These are phyloP conservation scores for Picochlorum costavermella DNA, from an alignment of 139 green algal species.

Conservation along the genomic window DNA sequence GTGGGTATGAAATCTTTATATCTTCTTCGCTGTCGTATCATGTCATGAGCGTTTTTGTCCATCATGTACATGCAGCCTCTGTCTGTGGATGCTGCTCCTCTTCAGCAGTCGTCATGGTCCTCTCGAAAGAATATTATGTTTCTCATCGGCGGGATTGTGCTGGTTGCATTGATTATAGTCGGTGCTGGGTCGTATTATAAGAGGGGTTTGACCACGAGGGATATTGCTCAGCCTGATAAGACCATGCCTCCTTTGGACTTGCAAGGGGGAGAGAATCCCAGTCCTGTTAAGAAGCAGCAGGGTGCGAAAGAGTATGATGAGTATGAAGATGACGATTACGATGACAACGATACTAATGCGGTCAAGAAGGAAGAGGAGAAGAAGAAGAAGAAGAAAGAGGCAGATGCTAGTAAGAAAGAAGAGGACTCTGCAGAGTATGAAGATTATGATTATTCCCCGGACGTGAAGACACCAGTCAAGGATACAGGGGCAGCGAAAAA, in stretches of 20 bases:
- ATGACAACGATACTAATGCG: not conserved
- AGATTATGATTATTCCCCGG: slow-evolving; percentile 1
- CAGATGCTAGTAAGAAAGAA: not conserved
- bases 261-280: not conserved
- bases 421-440: not conserved
- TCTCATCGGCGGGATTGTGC: not conserved
- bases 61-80: slow-evolving; percentile 4
- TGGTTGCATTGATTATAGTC: slow-evolving; percentile 12
- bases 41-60: not conserved
- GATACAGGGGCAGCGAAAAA: not conserved
- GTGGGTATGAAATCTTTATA: not conserved
- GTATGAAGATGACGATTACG: not conserved
- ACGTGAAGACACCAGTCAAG: not conserved
- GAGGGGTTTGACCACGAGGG: slow-evolving; percentile 1
- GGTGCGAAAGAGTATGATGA: not conserved
- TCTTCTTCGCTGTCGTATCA: not conserved
- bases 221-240: slow-evolving; percentile 1
- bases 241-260: slow-evolving; percentile 1
- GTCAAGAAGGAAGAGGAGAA: not conserved
- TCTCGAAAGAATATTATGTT: slow-evolving; percentile 12
- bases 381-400: not conserved
- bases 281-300: not conserved
- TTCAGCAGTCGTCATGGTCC: not conserved
- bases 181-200: slow-evolving; percentile 9
- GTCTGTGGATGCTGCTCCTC: slow-evolving; percentile 12